These are phyloP conservation scores for Polyplosphaeria fusca DNA, from an alignment of 495 filamentous ascomycete genomes.

Conservation along the genomic window DNA sequence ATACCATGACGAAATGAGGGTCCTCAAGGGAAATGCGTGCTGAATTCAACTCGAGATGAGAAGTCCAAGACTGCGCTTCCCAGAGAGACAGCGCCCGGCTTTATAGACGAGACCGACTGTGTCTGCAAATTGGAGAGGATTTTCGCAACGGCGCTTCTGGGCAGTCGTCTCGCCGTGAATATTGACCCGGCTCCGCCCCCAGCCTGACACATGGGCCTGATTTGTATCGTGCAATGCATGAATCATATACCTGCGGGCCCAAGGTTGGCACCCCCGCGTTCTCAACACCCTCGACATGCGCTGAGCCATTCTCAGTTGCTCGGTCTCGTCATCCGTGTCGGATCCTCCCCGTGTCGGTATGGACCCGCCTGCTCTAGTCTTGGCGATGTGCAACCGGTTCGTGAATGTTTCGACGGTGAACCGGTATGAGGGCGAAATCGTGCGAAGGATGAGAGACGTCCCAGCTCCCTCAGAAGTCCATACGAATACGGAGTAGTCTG, in stretches of 20 bases:
- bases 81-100: background rate
- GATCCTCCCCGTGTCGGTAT: too few relatives aligned
- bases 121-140: background rate
- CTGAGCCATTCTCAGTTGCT: background rate
- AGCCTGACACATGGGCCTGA: background rate
- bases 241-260: background rate
- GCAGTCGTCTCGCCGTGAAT: background rate
- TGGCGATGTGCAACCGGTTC: too few relatives aligned
- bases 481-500: too few relatives aligned
- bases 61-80: background rate
- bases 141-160: background rate
- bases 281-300: background rate
- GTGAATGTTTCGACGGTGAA: too few relatives aligned
- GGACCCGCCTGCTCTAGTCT: too few relatives aligned
- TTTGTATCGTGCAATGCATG: background rate
- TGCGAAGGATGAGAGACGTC: too few relatives aligned
- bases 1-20: too few relatives aligned
- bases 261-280: background rate
- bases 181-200: background rate
- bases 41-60: too few relatives aligned
- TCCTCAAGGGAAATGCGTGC: too few relatives aligned
- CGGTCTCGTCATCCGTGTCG: too few relatives aligned
- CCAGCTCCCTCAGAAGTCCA: too few relatives aligned
- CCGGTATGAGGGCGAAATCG: too few relatives aligned
- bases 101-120: background rate